Evolutionary conservation across 148 eudicot species (phyloP).

Genomic region (Beta vulgaris): DNA sequence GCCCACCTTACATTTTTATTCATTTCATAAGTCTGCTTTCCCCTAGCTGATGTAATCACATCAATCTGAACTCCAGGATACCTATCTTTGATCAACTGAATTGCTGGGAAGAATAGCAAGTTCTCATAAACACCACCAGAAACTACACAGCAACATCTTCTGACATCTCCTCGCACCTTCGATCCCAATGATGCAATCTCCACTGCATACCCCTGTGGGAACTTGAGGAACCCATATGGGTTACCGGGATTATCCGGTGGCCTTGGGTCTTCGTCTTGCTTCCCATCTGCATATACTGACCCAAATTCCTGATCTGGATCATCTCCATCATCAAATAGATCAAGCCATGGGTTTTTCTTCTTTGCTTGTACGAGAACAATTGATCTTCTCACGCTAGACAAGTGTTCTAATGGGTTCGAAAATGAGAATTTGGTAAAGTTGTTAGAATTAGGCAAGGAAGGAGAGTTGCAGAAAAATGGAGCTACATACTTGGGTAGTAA

Average conservation of each 20-base stretch:
- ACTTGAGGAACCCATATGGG: conserved; percentile 81
- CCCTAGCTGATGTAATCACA: conserved; percentile 57
- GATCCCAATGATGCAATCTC: conserved; percentile 75
- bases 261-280: conserved; percentile 82
- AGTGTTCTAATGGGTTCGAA: conserved; percentile 28
- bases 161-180: conserved; percentile 82
- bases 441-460: conserved; percentile 32
- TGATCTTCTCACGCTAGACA: conserved; percentile 22
- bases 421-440: conserved; percentile 31
- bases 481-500: conserved; percentile 54
- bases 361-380: conserved; percentile 38
- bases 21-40: conserved; percentile 81
- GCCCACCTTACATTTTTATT: conserved; percentile 97
- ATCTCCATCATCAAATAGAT: conserved; percentile 74
- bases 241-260: conserved; percentile 67
- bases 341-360: conserved; percentile 74
- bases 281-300: conserved; percentile 50
- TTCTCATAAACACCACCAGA: conserved; percentile 94
- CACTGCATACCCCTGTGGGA: conserved; percentile 67
- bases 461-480: conserved; percentile 38
- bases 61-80: conserved; percentile 89
- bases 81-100: conserved; percentile 80
- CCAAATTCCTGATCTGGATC: conserved; percentile 71
- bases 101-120: conserved; percentile 74
- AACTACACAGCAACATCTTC: conserved; percentile 78